Base-by-base conservation (phyloP, 2,329 filamentous ascomycete species). In the Dendryphion nanum region DNA sequence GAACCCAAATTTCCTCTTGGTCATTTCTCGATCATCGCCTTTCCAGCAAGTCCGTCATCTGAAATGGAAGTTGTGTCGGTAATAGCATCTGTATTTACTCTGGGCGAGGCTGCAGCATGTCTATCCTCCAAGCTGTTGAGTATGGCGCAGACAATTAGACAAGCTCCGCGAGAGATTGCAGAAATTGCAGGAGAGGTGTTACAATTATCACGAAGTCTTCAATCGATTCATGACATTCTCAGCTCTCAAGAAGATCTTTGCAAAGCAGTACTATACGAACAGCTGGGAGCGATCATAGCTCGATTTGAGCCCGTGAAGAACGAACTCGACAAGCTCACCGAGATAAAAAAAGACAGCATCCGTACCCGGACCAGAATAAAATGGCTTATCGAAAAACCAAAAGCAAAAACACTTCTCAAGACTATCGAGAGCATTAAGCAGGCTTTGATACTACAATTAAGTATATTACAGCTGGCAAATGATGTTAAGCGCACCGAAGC, bases 371-470 rank as follows among this genome's bases (percentile, higher is more conserved):
- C 10, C 10, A 8, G 23, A 13, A 30, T 53, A 16, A 49, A 37
- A 35, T 53, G 48, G 49, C 38, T 32, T 14, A 37, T 52, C n/a
- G 40, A 45, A 3, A 35, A 37, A 8, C 44, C 42, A 7, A 50
- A 47, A 24, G 45, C 41, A 2, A 55, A 46, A 16, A 37, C 29
- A 6, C 37, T 50, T 20, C 15, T 56, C 23, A 47, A 49, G 28
- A 51, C 49, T 19, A 28, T 56, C 10, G 53, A 56, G 18, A 38
- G 47, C 18, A 49, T 56, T 28, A 55, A 55, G 30, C 31, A 41
- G 2, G 31, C 39, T 2, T 40, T 55, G 19, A 42, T 34, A 3
- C 24, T 55, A 13, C 39, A 45, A 3, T 4, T 53, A 5, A 39
- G 29, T 12, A 40, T 52, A 3, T 30, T 54, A 6, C 37, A 40